Evolutionary conservation across 768 basidiomycete species (phyloP), one percentile per base, ranked within the genome.

Genomic region (Rhodotorula kratochvilovae): DNA sequence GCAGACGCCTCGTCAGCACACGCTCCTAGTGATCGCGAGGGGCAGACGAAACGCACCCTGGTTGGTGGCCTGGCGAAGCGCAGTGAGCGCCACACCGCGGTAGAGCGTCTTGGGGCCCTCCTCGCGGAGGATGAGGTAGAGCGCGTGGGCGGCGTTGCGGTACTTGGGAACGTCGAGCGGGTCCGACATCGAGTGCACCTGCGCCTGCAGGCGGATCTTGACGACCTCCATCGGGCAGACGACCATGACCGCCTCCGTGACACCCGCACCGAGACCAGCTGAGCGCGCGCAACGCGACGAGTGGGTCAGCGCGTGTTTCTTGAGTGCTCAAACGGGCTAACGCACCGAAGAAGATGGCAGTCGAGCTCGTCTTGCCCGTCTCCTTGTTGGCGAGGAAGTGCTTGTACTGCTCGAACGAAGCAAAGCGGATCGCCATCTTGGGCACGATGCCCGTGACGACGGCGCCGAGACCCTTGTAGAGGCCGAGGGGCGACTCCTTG

Each of bases 171-270:
- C 84, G 78, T 99, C 96, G 63, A 95, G 82, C 46, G 96, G 96
- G 81, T 99, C 96, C 13, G 93, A 91, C 59, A 99, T 84, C 31
- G 95, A 98, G 81, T 98, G 96, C 78, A 90, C 89, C 79, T 99
- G 96, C 6, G 96, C 95, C 81, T 99, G 96, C 77, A 99, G 82
- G 36, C 96, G 87, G 79, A 99, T 98, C 84, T 98, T 98, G 79
- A 99, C 91, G 29, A 98, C 96, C 80, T 99, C 96, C 96, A 99
- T 98, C 0, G 96, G 96, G 56, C 90, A 95, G 19, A 99, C 96
- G 56, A 99, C 92, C 25, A 87, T 84, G 27, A 99, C 86, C 4
- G 94, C 96, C 81, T 98, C 96, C 1, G 92, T 90, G n/a, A 89
- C 89, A 35, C 96, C 96, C 8, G 96, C 95, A 50, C 89, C 92